A percentile compares a stretch with the other conserved stretches of the same genome.
Evolutionary conservation across 257 asterid genomes (phyloP).

Genomic region (Salvia miltiorrhiza): DNA sequence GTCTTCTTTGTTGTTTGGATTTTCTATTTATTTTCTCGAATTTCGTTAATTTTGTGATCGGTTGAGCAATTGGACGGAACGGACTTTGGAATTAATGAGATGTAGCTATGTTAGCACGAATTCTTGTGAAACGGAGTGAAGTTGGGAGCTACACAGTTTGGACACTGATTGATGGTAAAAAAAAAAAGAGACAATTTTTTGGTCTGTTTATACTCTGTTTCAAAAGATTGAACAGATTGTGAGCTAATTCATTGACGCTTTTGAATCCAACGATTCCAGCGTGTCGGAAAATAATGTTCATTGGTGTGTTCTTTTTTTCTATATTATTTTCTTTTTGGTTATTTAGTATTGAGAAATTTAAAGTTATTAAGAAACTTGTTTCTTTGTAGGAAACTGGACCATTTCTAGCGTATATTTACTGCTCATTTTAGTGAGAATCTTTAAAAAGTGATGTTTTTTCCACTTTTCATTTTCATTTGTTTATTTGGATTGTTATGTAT

Average conservation of each 20-base stretch:
- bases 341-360: not conserved
- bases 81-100: not conserved
- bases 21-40: not conserved
- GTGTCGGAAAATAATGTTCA: not conserved
- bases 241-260: not conserved
- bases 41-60: not conserved
- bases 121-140: not conserved
- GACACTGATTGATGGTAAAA: not conserved
- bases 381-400: too few species aligned
- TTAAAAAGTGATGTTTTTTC: not conserved
- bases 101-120: not conserved
- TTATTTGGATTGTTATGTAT: not conserved
- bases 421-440: not conserved
- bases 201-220: not conserved
- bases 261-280: not conserved
- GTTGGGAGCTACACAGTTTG: not conserved
- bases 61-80: not conserved
- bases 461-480: not conserved
- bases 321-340: not conserved
- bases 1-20: not conserved
- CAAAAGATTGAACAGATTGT: not conserved
- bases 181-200: not conserved
- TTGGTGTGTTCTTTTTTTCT: not conserved
- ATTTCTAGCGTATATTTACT: too few species aligned
- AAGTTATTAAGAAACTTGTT: not conserved